These are phyloP conservation scores for Seiridium unicorne DNA, from an alignment of 2,329 filamentous ascomycete species.

Conservation along the genomic window DNA sequence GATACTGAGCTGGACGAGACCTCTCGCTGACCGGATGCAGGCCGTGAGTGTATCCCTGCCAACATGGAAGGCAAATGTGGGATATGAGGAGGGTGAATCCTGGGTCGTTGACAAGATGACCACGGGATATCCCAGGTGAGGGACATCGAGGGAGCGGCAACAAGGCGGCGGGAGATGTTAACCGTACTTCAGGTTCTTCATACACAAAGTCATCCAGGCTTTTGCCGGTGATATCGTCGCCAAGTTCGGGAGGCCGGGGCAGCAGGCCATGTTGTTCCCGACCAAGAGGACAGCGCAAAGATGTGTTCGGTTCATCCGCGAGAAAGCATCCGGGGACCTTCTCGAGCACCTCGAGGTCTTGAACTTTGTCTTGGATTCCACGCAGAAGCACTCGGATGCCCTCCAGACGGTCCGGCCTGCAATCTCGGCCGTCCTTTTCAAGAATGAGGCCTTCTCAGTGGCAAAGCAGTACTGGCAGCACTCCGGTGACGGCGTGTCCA, in stretches of 20 bases:
- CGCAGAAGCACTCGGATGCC: slow-evolving; percentile 48
- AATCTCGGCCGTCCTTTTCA: slow-evolving; percentile 71
- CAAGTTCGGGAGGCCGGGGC: slow-evolving; percentile 58
- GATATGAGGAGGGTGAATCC: slow-evolving; percentile 87
- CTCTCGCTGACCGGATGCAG: slow-evolving; percentile 43
- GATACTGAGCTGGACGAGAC: too few relatives aligned
- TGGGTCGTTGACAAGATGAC: slow-evolving; percentile 85
- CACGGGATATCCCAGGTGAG: slow-evolving; percentile 83
- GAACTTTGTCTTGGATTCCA: slow-evolving; percentile 61
- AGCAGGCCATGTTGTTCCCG: slow-evolving; percentile 81
- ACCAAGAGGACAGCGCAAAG: slow-evolving; percentile 66
- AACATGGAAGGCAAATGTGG: slow-evolving; percentile 87
- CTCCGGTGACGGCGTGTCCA: slow-evolving; percentile 88
- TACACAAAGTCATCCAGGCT: slow-evolving; percentile 77
- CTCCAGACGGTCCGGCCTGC: slow-evolving; percentile 56
- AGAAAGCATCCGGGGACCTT: slow-evolving; percentile 53
- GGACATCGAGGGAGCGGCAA: not conserved
- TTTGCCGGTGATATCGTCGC: slow-evolving; percentile 68
- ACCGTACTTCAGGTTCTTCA: slow-evolving; percentile 72
- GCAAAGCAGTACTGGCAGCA: slow-evolving; percentile 99
- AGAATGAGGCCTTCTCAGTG: slow-evolving; percentile 61
- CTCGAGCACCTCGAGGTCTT: slow-evolving; percentile 51
- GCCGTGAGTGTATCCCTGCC: slow-evolving; percentile 95
- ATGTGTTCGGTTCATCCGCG: slow-evolving; percentile 71
- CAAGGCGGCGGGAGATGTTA: too few relatives aligned